Evolutionary conservation across 2,329 filamentous ascomycete species (phyloP).

Genomic region (Colletotrichum camelliae): DNA sequence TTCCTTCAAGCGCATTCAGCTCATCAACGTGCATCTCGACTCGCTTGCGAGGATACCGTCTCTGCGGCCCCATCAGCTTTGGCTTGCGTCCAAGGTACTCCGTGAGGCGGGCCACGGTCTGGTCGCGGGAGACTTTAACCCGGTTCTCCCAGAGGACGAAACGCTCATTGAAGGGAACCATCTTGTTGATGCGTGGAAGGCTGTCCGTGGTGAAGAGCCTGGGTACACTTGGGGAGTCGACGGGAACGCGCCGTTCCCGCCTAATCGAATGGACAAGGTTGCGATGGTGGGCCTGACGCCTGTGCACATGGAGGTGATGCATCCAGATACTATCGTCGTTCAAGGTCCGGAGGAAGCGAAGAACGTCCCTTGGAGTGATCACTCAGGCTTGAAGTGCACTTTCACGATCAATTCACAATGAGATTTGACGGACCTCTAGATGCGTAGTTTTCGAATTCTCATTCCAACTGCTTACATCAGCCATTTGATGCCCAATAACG

Average conservation of each 20-base stretch:
- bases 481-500: no score
- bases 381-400: conserved; percentile 1
- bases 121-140: conserved; percentile 46
- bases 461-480: no score
- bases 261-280: conserved; percentile 41
- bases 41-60: conserved; percentile 33
- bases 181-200: conserved; percentile 39
- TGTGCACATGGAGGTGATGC: conserved; percentile 25
- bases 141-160: conserved; percentile 38
- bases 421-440: fast-evolving
- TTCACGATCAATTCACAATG: not conserved
- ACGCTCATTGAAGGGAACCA: conserved; percentile 33
- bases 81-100: conserved; percentile 30
- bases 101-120: conserved; percentile 31
- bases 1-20: conserved; percentile 22
- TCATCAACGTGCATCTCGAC: conserved; percentile 46
- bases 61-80: conserved; percentile 34
- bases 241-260: conserved; percentile 34
- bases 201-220: conserved; percentile 29
- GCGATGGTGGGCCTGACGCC: conserved; percentile 31
- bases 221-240: conserved; percentile 44
- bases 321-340: conserved; percentile 2
- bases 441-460: fast-evolving
- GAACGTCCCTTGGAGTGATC: conserved; percentile 4
- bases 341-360: not conserved